A percentile compares a stretch with the other conserved stretches of the same genome.
Evolutionary conservation across 2,329 filamentous ascomycete genomes (phyloP).

Genomic region (Aureobasidium sp.): DNA sequence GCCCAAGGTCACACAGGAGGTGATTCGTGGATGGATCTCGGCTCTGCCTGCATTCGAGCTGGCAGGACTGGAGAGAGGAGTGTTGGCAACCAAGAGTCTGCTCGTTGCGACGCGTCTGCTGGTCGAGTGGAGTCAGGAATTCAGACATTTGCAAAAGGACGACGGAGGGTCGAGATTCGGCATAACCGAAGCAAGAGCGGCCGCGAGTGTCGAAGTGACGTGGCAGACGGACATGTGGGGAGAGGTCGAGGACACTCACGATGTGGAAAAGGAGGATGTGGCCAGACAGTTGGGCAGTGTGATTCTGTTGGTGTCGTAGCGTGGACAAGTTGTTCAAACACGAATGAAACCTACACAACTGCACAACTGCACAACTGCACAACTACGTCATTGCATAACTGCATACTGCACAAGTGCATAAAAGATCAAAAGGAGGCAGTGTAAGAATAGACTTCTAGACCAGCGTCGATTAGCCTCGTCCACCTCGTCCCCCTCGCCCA

Average conservation of each 20-base stretch:
- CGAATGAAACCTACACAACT: too few species aligned
- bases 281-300: conserved; percentile 82
- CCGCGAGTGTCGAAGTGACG: conserved; percentile 73
- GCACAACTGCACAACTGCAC: too few species aligned
- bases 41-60: conserved; percentile 72
- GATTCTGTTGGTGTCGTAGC: conserved; percentile 59
- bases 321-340: not conserved
- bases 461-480: not conserved
- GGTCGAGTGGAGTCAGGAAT: conserved; percentile 79
- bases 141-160: conserved; percentile 45
- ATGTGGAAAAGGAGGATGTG: conserved; percentile 88
- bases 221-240: conserved; percentile 93
- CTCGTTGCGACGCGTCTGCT: conserved; percentile 69
- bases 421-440: not conserved
- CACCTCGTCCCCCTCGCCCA: not conserved
- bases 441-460: conserved; percentile 6
- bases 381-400: too few species aligned
- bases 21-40: conserved; percentile 70
- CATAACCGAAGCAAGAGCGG: conserved; percentile 72
- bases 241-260: conserved; percentile 95
- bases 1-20: conserved; percentile 63
- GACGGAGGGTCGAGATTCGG: conserved; percentile 50
- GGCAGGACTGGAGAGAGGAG: conserved; percentile 75
- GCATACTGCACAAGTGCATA: not conserved
- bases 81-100: conserved; percentile 80